Percentiles rank a stretch among this genome's conserved stretches.
These are phyloP conservation scores for Phyllostachys edulis DNA, from an alignment of 176 grass and related monocot genomes.

Conservation along the genomic window DNA sequence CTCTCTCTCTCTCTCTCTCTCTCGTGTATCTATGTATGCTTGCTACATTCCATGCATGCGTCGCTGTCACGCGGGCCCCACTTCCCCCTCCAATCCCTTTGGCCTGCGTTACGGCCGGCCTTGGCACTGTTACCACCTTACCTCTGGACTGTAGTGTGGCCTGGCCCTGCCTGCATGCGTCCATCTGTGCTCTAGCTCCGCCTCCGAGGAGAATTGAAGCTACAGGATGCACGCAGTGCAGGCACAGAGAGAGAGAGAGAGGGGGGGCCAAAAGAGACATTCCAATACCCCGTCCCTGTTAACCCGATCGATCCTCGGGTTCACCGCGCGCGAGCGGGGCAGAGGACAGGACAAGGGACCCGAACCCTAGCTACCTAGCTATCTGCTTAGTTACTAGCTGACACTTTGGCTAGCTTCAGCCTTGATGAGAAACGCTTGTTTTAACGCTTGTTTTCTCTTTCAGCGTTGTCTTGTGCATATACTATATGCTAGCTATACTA, in stretches of 20 bases:
- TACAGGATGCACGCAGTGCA: background rate
- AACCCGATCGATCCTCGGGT: background rate
- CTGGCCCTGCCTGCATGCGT: background rate
- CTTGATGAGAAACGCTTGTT: too few relatives aligned
- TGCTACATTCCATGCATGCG: background rate
- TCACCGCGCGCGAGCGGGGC: background rate
- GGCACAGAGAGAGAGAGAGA: background rate
- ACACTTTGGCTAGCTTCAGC: too few relatives aligned
- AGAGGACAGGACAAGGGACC: background rate
- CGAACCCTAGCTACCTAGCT: background rate
- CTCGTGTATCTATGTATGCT: background rate
- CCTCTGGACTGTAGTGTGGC: background rate
- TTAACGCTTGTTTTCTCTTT: too few relatives aligned
- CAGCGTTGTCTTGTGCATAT: too few relatives aligned
- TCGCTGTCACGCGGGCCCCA: conserved; percentile 2
- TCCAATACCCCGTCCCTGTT: background rate
- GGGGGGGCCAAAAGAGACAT: background rate
- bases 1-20: background rate
- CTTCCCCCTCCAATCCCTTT: background rate
- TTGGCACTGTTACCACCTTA: background rate
- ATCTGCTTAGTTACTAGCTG: too few relatives aligned
- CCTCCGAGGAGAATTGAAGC: background rate
- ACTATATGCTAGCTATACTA: too few relatives aligned
- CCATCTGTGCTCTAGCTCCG: conserved; percentile 1
- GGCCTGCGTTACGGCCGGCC: background rate